Evolutionary conservation across 2,329 filamentous ascomycete species (phyloP), one percentile per base, ranked within the genome.

Genomic region (Aspergillus sp.): DNA sequence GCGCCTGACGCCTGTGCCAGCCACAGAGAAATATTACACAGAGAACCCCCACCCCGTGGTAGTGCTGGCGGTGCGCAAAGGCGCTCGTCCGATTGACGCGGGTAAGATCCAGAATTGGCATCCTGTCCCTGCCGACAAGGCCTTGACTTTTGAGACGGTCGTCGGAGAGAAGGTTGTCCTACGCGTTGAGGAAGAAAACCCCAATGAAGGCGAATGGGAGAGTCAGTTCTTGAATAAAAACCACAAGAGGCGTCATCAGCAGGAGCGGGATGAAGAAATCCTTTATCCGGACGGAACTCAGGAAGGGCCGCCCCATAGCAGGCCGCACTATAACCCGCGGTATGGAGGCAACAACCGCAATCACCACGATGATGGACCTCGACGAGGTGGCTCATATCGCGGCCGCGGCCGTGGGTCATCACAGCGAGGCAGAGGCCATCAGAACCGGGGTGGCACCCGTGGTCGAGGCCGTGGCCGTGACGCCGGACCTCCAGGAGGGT

Each of bases 141-240:
- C 87, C 0, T 87, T 93, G 70, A 83, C 87, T 5, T 92, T 98
- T 69, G 91, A 96, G 64, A 92, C 90, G 0, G 87, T 86, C 0
- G 91, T 98, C 1, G 90, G 90, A 17, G 93, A 98, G 77, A 96
- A 96, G 78, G 86, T 91, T 15, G 82, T 95, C 64, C 78, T 98
- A 54, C 85, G 90, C 1, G 88, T 98, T 50, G 92, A 96, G 73
- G 82, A 87, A 55, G 90, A 94, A 79, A 75, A 87, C 54, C 78
- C 80, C 2, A 75, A 78, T 23, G 87, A 90, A 68, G 86, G 85
- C 63, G 84, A 86, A 63, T 87, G 86, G 70, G 86, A 90, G 67
- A 85, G 82, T 68, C 77, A 85, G 17, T 86, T 86, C 64, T 81
- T 83, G 32, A 88, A 84, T 69, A 89, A 84, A 70, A 76, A 79